phyloP scores from a whole-genome alignment of 805 yeast genomes.

The Peterozyma toletana region DNA sequence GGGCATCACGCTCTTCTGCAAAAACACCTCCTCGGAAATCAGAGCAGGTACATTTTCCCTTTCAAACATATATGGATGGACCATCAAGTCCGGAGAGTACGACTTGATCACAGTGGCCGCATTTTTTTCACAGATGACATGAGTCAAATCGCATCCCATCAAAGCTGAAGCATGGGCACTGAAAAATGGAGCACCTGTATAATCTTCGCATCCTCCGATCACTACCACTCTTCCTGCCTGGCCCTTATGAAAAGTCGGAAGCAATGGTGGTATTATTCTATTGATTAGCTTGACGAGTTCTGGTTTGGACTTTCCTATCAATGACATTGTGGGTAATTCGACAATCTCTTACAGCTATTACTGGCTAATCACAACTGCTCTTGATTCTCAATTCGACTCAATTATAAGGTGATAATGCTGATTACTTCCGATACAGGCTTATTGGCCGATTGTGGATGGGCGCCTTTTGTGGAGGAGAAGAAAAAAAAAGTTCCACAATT shows the following conservation, averaged over 20 bases:
- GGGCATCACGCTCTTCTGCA: conserved; percentile 42
- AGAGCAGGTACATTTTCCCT: conserved; percentile 9
- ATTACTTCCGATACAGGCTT: too few species aligned
- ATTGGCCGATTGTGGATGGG: too few species aligned
- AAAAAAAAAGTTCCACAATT: too few species aligned
- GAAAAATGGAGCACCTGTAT: conserved; percentile 95
- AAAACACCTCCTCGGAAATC: conserved; percentile 14
- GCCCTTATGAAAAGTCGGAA: conserved; percentile 74
- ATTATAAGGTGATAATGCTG: too few species aligned
- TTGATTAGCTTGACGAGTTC: conserved; percentile 45
- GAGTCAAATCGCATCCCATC: conserved; percentile 84
- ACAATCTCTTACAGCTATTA: too few species aligned
- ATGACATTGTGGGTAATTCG: conserved; percentile 3
- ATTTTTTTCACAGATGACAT: conserved; percentile 72
- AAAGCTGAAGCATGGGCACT: conserved; percentile 79
- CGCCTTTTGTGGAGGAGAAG: too few species aligned
- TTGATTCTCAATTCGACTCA: too few species aligned
- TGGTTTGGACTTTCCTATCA: background rate
- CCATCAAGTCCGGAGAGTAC: conserved; percentile 92
- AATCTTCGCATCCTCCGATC: conserved; percentile 92
- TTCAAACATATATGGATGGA: conserved; percentile 80
- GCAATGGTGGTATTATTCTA: conserved; percentile 68
- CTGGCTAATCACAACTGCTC: too few species aligned
- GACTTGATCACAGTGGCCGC: conserved; percentile 81
- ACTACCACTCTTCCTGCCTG: conserved; percentile 85